phyloP scores from a whole-genome alignment of 116 monocot species.

The Iris pallida region DNA sequence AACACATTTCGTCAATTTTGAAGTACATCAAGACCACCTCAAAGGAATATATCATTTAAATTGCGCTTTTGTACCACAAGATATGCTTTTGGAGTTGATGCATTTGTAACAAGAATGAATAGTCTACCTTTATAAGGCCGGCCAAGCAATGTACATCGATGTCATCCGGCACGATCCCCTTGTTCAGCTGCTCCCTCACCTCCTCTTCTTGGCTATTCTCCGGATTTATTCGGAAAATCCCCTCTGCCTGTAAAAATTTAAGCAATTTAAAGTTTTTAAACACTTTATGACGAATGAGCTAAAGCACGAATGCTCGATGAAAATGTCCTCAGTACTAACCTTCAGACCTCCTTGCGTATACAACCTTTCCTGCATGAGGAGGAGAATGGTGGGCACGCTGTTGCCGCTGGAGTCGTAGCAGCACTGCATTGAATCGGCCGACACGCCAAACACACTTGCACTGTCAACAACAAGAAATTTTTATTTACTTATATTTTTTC shows the following conservation, averaged over 20 bases:
- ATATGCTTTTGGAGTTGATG: no score
- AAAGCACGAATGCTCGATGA: neutral
- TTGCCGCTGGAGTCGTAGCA: slow-evolving; percentile 78
- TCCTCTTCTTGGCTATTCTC: slow-evolving; percentile 87
- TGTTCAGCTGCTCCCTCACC: slow-evolving; percentile 89
- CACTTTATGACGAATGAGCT: neutral
- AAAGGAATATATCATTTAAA: no score
- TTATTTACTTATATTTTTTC: neutral
- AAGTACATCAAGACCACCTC: no score
- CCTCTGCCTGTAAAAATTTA: slow-evolving; percentile 63
- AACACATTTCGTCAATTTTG: no score
- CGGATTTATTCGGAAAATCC: slow-evolving; percentile 94
- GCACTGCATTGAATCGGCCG: slow-evolving; percentile 96
- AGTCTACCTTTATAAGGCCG: slow-evolving; percentile 84
- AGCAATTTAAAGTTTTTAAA: neutral
- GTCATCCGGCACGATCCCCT: slow-evolving; percentile 83
- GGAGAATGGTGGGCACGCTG: slow-evolving; percentile 87
- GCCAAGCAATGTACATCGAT: slow-evolving; percentile 97
- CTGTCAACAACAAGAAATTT: slow-evolving; percentile 28
- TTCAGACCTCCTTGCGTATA: slow-evolving; percentile 83
- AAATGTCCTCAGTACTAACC: slow-evolving; percentile 36
- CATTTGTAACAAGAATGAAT: neutral
- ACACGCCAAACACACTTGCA: slow-evolving; percentile 95
- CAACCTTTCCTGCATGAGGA: slow-evolving; percentile 88
- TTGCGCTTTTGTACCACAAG: no score